Base-by-base conservation (phyloP, 192 early-diverging fungal species). In the Coemansia javaensis region DNA sequence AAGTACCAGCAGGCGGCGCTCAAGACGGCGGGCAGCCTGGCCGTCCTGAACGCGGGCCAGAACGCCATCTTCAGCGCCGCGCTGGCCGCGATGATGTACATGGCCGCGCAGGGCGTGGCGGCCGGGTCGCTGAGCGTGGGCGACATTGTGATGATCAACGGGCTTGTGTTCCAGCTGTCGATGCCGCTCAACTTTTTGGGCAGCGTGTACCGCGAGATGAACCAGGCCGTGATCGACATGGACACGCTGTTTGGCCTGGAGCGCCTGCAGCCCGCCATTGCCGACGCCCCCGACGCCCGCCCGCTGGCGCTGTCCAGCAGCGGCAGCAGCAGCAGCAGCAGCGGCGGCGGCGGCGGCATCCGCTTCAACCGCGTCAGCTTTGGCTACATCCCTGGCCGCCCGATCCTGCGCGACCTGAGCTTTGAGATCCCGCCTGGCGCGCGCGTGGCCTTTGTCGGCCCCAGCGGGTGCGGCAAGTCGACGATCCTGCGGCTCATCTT, bases 111-210 rank as follows among this genome's bases (percentile, higher is more conserved):
- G 33, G 92, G 93, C 24, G 90, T 99, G 8, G 63, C 82, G 1
- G 47, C 44, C 32, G 86, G 88, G 0, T 74, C 81, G 2, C 77
- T 99, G 80, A 95, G 92, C 2, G 84, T 99, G 20, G 97, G 97
- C 33, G 97, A 99, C 59, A 80, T 99, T 5, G 97, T 99, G 15
- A 91, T 99, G 91, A 83, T 99, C 46, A 99, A 99, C 53, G 93
- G 95, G 15, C 86, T 99, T 20, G 85, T 99, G 20, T 98, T 99
- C 66, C 97, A 99, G 71, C 78, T 99, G 10, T 91, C 92, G 2
- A 77, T 98, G 63, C 97, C 97, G 15, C 79, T 99, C 12, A 97
- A 98, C 77, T 99, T 99, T 61, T 64, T 99, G 44, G 97, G 97
- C 22, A 88, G 90, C 16, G 94, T 99, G 7, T 99, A 99, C 58